Percentiles rank a stretch among this genome's conserved stretches.
phyloP scores from a whole-genome alignment of 2,329 filamentous ascomycete species.

The Akanthomyces muscarius region DNA sequence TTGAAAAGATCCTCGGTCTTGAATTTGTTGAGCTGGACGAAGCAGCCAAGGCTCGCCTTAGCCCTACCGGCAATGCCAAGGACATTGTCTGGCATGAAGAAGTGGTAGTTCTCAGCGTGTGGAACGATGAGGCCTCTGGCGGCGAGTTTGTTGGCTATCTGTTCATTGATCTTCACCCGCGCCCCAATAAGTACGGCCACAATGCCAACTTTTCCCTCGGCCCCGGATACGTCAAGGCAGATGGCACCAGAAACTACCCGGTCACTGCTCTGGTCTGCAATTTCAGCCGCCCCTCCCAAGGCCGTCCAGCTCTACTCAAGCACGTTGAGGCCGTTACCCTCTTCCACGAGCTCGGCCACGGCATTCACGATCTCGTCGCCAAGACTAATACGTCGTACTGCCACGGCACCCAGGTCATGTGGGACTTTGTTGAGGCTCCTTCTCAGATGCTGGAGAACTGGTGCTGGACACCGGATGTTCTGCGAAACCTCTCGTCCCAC shows the following conservation, averaged over 20 bases:
- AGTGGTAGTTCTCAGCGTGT: constrained; percentile 78
- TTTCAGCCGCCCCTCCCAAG: constrained; percentile 74
- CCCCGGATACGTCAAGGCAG: constrained; percentile 62
- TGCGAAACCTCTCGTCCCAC: constrained; percentile 66
- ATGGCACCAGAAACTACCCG: constrained; percentile 70
- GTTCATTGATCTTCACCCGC: constrained; percentile 76
- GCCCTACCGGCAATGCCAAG: constrained; percentile 62
- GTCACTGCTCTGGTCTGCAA: constrained; percentile 80
- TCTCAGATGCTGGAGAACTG: constrained; percentile 74
- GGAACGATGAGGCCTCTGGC: constrained; percentile 70
- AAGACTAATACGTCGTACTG: constrained; percentile 61
- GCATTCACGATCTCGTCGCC: constrained; percentile 65
- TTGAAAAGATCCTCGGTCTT: constrained; percentile 77
- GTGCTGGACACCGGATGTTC: constrained; percentile 65
- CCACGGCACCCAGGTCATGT: constrained; percentile 62
- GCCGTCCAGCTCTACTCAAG: constrained; percentile 74
- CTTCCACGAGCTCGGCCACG: constrained; percentile 73
- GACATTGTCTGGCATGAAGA: constrained; percentile 81
- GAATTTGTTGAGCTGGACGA: constrained; percentile 69
- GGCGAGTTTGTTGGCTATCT: constrained; percentile 74
- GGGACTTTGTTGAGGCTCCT: constrained; percentile 69
- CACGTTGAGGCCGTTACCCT: constrained; percentile 79
- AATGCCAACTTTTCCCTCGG: constrained; percentile 82
- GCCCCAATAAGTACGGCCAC: constrained; percentile 79
- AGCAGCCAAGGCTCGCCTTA: constrained; percentile 61